These are phyloP conservation scores for Sphaerostilbella broomeana DNA, from an alignment of 2,329 filamentous ascomycete genomes.

Conservation along the genomic window DNA sequence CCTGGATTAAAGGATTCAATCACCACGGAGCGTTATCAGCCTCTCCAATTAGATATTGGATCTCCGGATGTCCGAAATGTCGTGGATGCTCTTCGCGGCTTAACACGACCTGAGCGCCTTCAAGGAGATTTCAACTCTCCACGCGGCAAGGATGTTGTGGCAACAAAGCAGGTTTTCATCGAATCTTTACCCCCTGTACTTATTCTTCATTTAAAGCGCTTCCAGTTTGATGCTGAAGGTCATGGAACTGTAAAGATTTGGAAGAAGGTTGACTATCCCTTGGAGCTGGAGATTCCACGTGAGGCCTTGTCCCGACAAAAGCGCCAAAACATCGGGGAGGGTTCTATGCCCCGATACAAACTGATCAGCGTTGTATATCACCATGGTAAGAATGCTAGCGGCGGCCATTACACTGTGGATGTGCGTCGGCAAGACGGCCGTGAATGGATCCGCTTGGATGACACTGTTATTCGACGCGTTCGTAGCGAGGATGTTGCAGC, in stretches of 20 bases:
- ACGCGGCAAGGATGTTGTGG: constrained; percentile 67
- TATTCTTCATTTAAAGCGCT: constrained; percentile 92
- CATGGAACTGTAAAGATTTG: constrained; percentile 89
- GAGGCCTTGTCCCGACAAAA: constrained; percentile 78
- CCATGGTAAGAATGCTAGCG: constrained; percentile 92
- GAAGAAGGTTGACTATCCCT: constrained; percentile 94
- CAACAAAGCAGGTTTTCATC: constrained; percentile 92
- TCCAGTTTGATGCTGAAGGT: constrained; percentile 84
- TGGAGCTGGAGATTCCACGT: constrained; percentile 88
- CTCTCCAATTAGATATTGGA: constrained; percentile 90
- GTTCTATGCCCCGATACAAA: constrained; percentile 72
- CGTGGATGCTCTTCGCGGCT: constrained; percentile 76
- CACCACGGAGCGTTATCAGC: constrained; percentile 88
- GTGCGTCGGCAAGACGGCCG: constrained; percentile 87
- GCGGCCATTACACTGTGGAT: constrained; percentile 97
- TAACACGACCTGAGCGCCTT: constrained; percentile 78
- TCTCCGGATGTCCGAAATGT: constrained; percentile 83
- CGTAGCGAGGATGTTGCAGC: constrained; percentile 83
- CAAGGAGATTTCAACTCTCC: constrained; percentile 78
- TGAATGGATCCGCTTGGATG: constrained; percentile 94
- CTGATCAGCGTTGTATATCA: constrained; percentile 92
- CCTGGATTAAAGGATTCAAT: constrained; percentile 85
- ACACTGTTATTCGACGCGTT: constrained; percentile 81
- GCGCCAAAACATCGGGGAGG: constrained; percentile 55
- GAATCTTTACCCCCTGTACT: constrained; percentile 85